phyloP scores from a whole-genome alignment of 2,329 filamentous ascomycete genomes.

The Phyllosticta paracitricarpa region DNA sequence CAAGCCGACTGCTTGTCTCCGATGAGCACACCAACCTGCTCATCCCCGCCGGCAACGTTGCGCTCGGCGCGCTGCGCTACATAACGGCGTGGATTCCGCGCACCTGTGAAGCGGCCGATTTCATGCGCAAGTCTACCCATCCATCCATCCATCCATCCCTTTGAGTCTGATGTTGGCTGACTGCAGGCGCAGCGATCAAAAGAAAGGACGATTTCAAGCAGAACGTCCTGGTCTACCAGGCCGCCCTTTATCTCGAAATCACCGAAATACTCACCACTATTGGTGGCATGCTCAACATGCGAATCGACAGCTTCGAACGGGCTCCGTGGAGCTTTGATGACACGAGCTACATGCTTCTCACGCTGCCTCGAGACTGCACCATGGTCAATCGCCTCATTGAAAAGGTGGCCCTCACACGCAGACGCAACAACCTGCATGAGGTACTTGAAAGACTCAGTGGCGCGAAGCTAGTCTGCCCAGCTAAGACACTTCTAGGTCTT shows the following conservation, averaged over 20 bases:
- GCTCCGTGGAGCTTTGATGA: neutral
- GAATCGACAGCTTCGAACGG: neutral
- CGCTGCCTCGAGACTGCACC: neutral
- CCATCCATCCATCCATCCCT: neutral
- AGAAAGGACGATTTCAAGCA: conserved; percentile 4
- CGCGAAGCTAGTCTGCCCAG: neutral
- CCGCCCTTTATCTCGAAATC: conserved; percentile 6
- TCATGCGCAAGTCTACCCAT: neutral
- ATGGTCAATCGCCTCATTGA: conserved; percentile 5
- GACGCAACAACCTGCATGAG: neutral
- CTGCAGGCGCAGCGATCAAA: neutral
- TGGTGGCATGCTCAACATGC: conserved; percentile 4
- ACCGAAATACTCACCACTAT: conserved; percentile 6
- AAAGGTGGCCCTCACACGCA: conserved; percentile 6
- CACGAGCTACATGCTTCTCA: neutral
- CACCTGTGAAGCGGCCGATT: conserved; percentile 5
- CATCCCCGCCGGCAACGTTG: conserved; percentile 1
- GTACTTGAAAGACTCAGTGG: neutral
- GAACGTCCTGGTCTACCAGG: conserved; percentile 9
- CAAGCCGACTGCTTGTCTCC: neutral
- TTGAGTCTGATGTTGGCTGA: neutral
- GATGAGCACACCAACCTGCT: neutral
- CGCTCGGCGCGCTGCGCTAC: conserved; percentile 5
- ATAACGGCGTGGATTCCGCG: conserved; percentile 7
- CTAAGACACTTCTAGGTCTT: neutral